phyloP scores from a whole-genome alignment of 805 yeast genomes.

The Ogataea pignaliae region DNA sequence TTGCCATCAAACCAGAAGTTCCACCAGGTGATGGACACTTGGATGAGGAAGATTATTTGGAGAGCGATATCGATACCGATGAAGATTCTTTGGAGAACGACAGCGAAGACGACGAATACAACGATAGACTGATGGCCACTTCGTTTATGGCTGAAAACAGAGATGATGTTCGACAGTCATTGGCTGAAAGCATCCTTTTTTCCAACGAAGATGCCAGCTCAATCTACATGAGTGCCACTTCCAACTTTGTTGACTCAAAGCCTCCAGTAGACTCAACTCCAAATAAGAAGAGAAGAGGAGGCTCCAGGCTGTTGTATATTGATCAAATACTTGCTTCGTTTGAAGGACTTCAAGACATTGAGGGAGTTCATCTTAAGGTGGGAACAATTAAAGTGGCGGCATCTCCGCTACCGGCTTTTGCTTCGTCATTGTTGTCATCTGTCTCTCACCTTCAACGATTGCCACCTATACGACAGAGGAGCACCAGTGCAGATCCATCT shows the following conservation, averaged over 20 bases:
- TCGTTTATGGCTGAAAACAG: slow-evolving; percentile 28
- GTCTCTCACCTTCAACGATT: slow-evolving; percentile 29
- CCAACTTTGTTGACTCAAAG: slow-evolving; percentile 36
- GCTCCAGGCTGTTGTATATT: slow-evolving; percentile 27
- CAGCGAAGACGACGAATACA: slow-evolving; percentile 30
- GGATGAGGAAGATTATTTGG: slow-evolving; percentile 2
- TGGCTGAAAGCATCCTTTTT: slow-evolving; percentile 56
- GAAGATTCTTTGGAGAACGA: slow-evolving; percentile 15
- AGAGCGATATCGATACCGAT: slow-evolving; percentile 4
- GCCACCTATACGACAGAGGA: background rate
- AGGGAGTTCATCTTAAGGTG: slow-evolving; percentile 36
- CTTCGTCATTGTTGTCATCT: slow-evolving; percentile 34
- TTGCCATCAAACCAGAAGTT: slow-evolving; percentile 37
- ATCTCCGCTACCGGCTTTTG: slow-evolving; percentile 38
- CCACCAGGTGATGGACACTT: slow-evolving; percentile 25
- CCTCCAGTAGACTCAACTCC: background rate
- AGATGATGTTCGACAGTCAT: slow-evolving; percentile 28
- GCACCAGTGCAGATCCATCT: no score
- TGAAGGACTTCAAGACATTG: slow-evolving; percentile 38
- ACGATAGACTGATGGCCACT: slow-evolving; percentile 34
- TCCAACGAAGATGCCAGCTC: slow-evolving; percentile 68
- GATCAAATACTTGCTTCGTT: slow-evolving; percentile 40
- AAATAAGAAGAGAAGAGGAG: slow-evolving; percentile 2
- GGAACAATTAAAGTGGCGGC: slow-evolving; percentile 40
- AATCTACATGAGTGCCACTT: slow-evolving; percentile 78